These are phyloP conservation scores for Lipomyces spencermartinsiae DNA, from an alignment of 805 yeast species.

Conservation along the genomic window DNA sequence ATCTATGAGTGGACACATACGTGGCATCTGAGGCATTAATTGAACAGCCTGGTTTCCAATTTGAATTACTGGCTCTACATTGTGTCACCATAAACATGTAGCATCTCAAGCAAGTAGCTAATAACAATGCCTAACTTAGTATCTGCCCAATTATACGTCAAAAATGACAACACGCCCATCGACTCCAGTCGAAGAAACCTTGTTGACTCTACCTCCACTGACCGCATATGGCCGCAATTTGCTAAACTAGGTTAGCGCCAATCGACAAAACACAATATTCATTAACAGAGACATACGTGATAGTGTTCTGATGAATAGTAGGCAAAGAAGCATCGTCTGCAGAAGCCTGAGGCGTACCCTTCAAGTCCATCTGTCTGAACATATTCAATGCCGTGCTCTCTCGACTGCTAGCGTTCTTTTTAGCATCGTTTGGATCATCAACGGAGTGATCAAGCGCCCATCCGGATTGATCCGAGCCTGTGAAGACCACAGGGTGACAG, in stretches of 20 bases:
- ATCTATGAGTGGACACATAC: no score
- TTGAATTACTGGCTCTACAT: no score
- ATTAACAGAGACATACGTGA: constrained; percentile 50
- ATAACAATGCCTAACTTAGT: background rate
- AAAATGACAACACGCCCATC: constrained; percentile 93
- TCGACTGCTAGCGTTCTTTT: constrained; percentile 55
- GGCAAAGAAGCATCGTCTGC: constrained; percentile 57
- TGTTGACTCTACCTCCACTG: constrained; percentile 57
- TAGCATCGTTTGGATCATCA: constrained; percentile 59
- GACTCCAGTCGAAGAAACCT: constrained; percentile 77
- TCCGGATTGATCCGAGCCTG: constrained; percentile 62
- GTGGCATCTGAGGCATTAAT: background rate
- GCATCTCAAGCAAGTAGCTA: background rate
- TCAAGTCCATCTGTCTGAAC: constrained; percentile 94
- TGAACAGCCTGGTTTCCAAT: background rate
- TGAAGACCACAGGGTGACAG: constrained; percentile 85
- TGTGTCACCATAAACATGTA: background rate
- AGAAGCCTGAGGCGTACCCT: constrained; percentile 69
- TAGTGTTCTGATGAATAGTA: constrained; percentile 89
- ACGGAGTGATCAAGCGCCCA: constrained; percentile 66
- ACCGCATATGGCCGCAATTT: constrained; percentile 56
- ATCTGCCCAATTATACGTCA: constrained; percentile 48
- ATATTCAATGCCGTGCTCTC: constrained; percentile 68
- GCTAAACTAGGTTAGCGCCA: constrained; percentile 9
- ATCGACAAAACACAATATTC: background rate